Evolutionary conservation across 306 rosid species (phyloP).

Genomic region (Arachis stenosperma): DNA sequence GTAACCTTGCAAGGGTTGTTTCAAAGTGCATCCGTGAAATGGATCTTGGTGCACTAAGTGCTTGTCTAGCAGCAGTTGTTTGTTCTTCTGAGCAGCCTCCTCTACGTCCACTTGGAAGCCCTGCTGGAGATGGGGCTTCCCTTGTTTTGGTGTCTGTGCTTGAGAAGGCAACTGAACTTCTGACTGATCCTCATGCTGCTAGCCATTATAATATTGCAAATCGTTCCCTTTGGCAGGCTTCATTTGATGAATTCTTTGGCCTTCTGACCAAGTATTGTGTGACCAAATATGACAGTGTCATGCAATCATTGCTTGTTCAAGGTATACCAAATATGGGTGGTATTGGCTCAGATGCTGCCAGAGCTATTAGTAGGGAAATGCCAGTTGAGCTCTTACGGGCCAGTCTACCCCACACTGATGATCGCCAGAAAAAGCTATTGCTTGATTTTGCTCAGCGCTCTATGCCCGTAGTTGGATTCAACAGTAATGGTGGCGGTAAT

Average conservation of each 20-base stretch:
- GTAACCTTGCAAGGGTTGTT: slow-evolving; percentile 72
- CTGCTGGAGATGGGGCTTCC: slow-evolving; percentile 94
- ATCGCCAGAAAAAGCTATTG: slow-evolving; percentile 67
- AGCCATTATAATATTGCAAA: slow-evolving; percentile 65
- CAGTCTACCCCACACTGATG: slow-evolving; percentile 93
- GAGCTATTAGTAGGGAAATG: slow-evolving; percentile 82
- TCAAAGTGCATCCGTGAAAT: slow-evolving; percentile 62
- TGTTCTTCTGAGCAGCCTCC: slow-evolving; percentile 93
- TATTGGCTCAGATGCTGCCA: slow-evolving; percentile 68
- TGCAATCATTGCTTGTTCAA: slow-evolving; percentile 67
- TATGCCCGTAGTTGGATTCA: slow-evolving; percentile 66
- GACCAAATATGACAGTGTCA: slow-evolving; percentile 72
- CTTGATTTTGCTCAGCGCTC: slow-evolving; percentile 89
- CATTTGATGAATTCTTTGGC: slow-evolving; percentile 79
- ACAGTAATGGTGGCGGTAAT: slow-evolving; percentile 54
- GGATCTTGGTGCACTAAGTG: slow-evolving; percentile 96
- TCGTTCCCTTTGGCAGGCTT: slow-evolving; percentile 94
- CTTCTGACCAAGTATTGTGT: slow-evolving; percentile 83
- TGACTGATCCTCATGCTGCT: slow-evolving; percentile 81
- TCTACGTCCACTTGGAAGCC: slow-evolving; percentile 86
- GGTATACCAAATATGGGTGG: slow-evolving; percentile 55
- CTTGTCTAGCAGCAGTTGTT: slow-evolving; percentile 92
- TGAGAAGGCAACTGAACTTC: slow-evolving; percentile 87
- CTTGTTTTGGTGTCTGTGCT: slow-evolving; percentile 78
- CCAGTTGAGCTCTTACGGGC: slow-evolving; percentile 96